Evolutionary conservation across 2,329 filamentous ascomycete species (phyloP), one percentile per base, ranked within the genome.

Genomic region (Fusarium fujikuroi): DNA sequence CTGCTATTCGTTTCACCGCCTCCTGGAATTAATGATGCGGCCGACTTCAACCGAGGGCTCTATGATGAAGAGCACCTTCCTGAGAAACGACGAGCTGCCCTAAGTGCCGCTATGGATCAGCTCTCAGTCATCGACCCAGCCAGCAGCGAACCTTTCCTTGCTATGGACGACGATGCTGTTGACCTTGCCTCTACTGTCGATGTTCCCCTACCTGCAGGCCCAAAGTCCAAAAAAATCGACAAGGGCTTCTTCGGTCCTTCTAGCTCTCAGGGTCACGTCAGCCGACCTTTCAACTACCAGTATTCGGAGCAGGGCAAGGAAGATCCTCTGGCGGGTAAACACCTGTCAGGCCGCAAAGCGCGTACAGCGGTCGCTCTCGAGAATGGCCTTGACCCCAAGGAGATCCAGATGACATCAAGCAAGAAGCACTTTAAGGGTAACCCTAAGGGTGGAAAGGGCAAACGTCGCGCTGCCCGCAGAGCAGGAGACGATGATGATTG

Each of bases 361-460:
- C 91, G 91, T 78, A 87, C 92, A 43, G 90, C 98, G 86, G 86
- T 93, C 57, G 95, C 95, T 16, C 80, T 98, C 70, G 94, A 98
- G 84, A 93, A 92, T 67, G 93, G 94, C 19, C 81, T 98, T 40
- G 95, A 98, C 78, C 92, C 93, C 2, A 92, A 91, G 67, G 95
- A 98, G 65, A 84, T 96, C 74, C 85, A 87, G 81, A 77, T 88
- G 65, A 86, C 86, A 65, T 86, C 86, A 58, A 89, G 91, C 64
- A 99, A 99, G 90, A 98, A 98, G 86, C 96, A 99, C 83, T 96
- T 94, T 83, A 97, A 97, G 85, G 92, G 89, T n/a, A 90, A 91
- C 44, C 88, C 89, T 71, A 91, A 87, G 82, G 88, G 86, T 49
- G 81, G 80, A 67, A 92, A 89, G 80, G 85, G 86, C 68, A 89